A percentile compares a stretch with the other conserved stretches of the same genome.
phyloP scores from a whole-genome alignment of 2,329 filamentous ascomycete species.

The Pseudogymnoascus sp. region DNA sequence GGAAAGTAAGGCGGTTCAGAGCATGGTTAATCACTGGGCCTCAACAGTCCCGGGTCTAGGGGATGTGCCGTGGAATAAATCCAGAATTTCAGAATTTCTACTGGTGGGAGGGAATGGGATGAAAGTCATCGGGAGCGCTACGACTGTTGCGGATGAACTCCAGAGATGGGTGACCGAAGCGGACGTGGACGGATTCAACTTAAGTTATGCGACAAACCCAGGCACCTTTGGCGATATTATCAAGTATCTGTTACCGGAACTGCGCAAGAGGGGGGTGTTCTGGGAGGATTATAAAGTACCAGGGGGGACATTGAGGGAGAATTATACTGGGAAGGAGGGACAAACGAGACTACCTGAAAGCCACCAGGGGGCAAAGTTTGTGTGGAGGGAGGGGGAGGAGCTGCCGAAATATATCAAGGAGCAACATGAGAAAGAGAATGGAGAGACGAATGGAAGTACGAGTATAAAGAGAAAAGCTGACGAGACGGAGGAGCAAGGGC shows the following conservation, averaged over 20 bases:
- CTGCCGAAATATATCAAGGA: neutral
- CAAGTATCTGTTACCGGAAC: conserved; percentile 55
- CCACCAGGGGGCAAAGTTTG: conserved; percentile 18
- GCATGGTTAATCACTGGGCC: conserved; percentile 34
- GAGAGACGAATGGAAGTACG: neutral
- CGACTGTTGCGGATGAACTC: conserved; percentile 58
- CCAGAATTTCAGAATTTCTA: conserved; percentile 59
- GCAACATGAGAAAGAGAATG: neutral
- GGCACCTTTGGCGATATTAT: conserved; percentile 59
- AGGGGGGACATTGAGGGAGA: conserved; percentile 16
- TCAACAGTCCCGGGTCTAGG: conserved; percentile 49
- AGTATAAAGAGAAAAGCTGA: neutral
- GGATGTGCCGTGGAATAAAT: conserved; percentile 58
- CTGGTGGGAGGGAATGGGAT: conserved; percentile 58
- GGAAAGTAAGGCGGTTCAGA: conserved; percentile 36
- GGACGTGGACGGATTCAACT: conserved; percentile 67
- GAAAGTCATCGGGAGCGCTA: conserved; percentile 38
- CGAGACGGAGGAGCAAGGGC: neutral
- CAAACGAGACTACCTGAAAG: conserved; percentile 14
- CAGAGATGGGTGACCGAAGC: conserved; percentile 61
- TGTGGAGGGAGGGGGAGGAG: conserved; percentile 12
- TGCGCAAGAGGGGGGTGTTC: conserved; percentile 49
- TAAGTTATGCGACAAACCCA: conserved; percentile 58
- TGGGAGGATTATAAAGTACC: conserved; percentile 37
- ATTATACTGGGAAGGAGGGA: conserved; percentile 11